phyloP scores from a whole-genome alignment of 495 filamentous ascomycete genomes.

The Aspergillus cavernicola region DNA sequence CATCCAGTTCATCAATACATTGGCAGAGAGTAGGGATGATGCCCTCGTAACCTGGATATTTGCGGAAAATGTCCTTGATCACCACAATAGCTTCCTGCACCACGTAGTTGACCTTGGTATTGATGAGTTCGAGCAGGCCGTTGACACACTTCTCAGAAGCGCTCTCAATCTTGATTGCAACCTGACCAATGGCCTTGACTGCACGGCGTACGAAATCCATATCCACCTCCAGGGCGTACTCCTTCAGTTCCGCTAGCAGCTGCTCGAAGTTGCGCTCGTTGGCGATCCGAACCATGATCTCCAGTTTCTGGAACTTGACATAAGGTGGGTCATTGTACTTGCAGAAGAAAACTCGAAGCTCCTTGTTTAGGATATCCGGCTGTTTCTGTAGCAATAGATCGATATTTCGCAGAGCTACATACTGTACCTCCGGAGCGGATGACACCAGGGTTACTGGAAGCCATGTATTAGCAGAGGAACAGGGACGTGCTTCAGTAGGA shows the following conservation, averaged over 20 bases:
- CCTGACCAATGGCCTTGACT: conserved; percentile 92
- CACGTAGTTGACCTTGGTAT: conserved; percentile 97
- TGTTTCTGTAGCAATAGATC: conserved; percentile 93
- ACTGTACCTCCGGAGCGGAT: conserved; percentile 94
- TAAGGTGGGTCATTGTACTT: conserved; percentile 99
- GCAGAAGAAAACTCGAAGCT: conserved; percentile 98
- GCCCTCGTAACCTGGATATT: conserved; percentile 96
- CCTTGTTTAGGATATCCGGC: conserved; percentile 93
- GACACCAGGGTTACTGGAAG: conserved; percentile 84
- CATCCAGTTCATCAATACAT: conserved; percentile 94
- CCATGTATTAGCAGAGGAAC: conserved; percentile 10
- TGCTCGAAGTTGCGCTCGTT: conserved; percentile 97
- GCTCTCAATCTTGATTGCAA: conserved; percentile 95
- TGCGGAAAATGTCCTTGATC: conserved; percentile 97
- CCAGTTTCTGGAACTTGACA: conserved; percentile 94
- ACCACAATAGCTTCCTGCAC: conserved; percentile 98
- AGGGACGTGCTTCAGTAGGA: too few relatives aligned
- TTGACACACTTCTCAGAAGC: conserved; percentile 95
- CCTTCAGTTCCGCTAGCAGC: conserved; percentile 87
- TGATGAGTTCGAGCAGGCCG: conserved; percentile 85
- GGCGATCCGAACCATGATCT: conserved; percentile 99
- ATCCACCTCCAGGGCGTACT: conserved; percentile 96
- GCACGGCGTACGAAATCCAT: conserved; percentile 98
- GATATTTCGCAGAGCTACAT: conserved; percentile 93
- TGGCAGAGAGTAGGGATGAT: conserved; percentile 96